Evolutionary conservation across 2,329 filamentous ascomycete genomes (phyloP).

Genomic region (Acephala macrosclerotiorum): DNA sequence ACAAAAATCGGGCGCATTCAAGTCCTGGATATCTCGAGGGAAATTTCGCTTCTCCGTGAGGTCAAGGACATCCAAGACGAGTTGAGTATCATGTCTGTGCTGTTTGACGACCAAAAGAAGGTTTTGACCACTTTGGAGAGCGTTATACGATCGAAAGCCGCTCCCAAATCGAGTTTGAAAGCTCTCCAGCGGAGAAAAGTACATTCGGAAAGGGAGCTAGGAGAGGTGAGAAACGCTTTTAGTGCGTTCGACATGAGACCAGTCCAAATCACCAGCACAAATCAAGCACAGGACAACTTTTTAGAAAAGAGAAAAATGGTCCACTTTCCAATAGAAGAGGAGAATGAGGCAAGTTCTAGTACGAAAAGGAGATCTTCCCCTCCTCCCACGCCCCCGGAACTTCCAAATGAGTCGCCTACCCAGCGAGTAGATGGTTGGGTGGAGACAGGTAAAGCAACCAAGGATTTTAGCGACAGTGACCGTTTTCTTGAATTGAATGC

Average conservation of each 20-base stretch:
- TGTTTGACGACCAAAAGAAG: conserved; percentile 22
- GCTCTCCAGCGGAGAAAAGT: background rate
- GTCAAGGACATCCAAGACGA: conserved; percentile 35
- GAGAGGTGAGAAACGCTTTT: background rate
- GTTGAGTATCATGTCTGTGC: conserved; percentile 24
- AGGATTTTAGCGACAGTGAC: too few species aligned
- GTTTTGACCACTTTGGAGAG: conserved; percentile 18
- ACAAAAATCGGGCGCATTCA: background rate
- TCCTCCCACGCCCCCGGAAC: too few species aligned
- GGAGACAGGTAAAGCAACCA: too few species aligned
- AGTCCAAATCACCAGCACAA: too few species aligned
- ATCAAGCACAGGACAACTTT: too few species aligned
- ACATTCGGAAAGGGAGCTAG: background rate
- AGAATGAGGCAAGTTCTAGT: too few species aligned
- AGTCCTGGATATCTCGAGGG: conserved; percentile 20
- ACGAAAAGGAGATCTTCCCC: too few species aligned
- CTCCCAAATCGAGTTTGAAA: background rate
- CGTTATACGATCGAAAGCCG: background rate
- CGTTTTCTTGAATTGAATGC: too few species aligned
- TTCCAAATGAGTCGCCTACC: too few species aligned
- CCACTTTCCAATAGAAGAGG: too few species aligned
- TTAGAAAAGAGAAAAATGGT: too few species aligned
- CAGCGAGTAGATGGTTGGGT: too few species aligned
- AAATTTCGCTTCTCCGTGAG: conserved; percentile 24
- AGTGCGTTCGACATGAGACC: background rate